Evolutionary conservation across 495 filamentous ascomycete genomes (phyloP).

Genomic region (Aspergillus steynii): DNA sequence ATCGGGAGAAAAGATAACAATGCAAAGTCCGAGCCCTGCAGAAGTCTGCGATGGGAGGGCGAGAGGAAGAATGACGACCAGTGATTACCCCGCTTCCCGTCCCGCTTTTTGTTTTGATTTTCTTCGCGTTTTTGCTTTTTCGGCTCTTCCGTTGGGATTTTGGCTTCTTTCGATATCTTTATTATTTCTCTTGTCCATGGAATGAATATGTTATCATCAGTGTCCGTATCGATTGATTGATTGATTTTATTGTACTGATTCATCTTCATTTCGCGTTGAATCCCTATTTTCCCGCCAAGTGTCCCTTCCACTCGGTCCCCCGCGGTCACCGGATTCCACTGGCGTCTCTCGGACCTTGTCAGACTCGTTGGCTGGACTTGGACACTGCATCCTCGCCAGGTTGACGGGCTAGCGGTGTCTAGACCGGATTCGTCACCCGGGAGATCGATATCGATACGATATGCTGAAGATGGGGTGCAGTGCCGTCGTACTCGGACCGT

Average conservation of each 20-base stretch:
- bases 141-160: not conserved
- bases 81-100: not conserved
- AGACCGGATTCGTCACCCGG: slow-evolving; percentile 1
- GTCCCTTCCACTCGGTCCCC: slow-evolving; percentile 26
- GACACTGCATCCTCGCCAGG: slow-evolving; percentile 22
- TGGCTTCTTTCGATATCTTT: no score
- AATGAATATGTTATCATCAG: no score
- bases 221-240: no score
- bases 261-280: no score
- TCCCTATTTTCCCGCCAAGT: not conserved
- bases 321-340: not conserved
- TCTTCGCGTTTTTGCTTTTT: not conserved
- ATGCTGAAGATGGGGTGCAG: not conserved
- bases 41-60: not conserved
- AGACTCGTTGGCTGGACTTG: slow-evolving; percentile 22
- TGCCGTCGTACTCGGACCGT: not conserved
- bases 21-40: not conserved
- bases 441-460: not conserved
- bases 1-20: not conserved
- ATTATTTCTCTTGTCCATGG: no score
- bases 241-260: no score
- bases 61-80: not conserved
- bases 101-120: no score
- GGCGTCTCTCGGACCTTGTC: slow-evolving; percentile 1
- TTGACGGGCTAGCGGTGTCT: not conserved